A percentile compares a stretch with the other conserved stretches of the same genome.
phyloP scores from a whole-genome alignment of 2,329 filamentous ascomycete species.

The Zalaria obscura region DNA sequence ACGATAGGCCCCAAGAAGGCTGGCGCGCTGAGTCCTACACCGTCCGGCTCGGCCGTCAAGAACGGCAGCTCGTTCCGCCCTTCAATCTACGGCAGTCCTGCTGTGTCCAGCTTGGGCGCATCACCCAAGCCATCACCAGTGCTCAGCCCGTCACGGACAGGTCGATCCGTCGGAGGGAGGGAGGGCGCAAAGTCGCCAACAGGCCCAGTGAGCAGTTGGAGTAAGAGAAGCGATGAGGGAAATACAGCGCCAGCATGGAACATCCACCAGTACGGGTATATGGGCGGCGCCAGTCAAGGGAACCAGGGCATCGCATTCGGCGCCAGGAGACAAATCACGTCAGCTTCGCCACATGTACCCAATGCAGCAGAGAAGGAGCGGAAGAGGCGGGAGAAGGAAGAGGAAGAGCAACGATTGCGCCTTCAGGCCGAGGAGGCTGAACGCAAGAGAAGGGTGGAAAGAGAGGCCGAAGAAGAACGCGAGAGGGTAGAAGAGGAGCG shows the following conservation, averaged over 20 bases:
- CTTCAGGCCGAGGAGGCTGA: conserved; percentile 38
- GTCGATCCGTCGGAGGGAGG: conserved; percentile 44
- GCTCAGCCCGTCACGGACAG: conserved; percentile 30
- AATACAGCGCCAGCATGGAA: conserved; percentile 88
- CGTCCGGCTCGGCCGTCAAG: conserved; percentile 11
- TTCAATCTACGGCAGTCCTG: not conserved
- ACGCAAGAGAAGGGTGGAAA: conserved; percentile 30
- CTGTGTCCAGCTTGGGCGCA: not conserved
- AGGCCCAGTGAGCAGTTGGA: conserved; percentile 73
- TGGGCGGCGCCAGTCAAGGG: conserved; percentile 92
- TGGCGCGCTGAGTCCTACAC: conserved; percentile 25
- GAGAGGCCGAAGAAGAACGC: conserved; percentile 51
- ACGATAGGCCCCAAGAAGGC: conserved; percentile 61
- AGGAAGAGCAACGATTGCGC: conserved; percentile 38
- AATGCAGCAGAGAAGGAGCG: conserved; percentile 76
- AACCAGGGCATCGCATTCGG: conserved; percentile 92
- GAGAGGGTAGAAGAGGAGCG: conserved; percentile 49
- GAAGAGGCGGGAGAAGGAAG: conserved; percentile 39
- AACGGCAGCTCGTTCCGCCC: not conserved
- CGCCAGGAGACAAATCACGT: conserved; percentile 82
- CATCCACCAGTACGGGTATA: conserved; percentile 95
- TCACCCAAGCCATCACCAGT: conserved; percentile 10
- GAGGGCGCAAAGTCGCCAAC: conserved; percentile 27
- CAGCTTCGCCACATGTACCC: conserved; percentile 62
- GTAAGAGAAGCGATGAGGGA: conserved; percentile 66